Evolutionary conservation across 768 basidiomycete genomes (phyloP), one percentile per base, ranked within the genome.

Genomic region (Multifurca ochricompacta): DNA sequence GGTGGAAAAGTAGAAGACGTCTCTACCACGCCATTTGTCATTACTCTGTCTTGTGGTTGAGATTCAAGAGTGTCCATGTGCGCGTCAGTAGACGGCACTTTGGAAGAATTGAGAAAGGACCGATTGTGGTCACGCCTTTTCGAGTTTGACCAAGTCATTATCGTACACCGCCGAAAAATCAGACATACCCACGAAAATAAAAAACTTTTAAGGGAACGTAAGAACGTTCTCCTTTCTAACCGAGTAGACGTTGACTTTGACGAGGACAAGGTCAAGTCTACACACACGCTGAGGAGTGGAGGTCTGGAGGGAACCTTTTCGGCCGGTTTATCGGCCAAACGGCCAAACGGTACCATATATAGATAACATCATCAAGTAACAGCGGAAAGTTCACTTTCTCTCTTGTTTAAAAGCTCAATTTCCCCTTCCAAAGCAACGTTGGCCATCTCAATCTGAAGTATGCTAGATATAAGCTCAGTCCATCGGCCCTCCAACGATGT

Each of bases 401-500:
- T 76, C 56, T 70, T 71, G 61, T 76, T 74, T 48, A 90, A 69
- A 35, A 75, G 70, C 42, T 77, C 79, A 44, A 96, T 75, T 64
- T 96, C 91, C 5, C 74, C 82, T 62, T 93, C 91, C 67, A 96
- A 68, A 25, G 91, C 91, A 37, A 84, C 77, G 66, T 92, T 94
- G 16, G 93, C 95, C 82, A 98, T 83, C 75, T 96, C 94, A 60
- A 96, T 87, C 70, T 97, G 94, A 54, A 97, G 71, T 41, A 94
- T 87, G 48, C 71, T 86, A 50, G 91, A 92, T 52, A 98, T 84
- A 43, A 97, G 74, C 69, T 93, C 90, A 19, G 91, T 94, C 94
- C 94, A 98, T 58, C 84, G 78, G 34, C 80, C 86, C 70, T 97
- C 93, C 55, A 96, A 71, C 8, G 80, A 73, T 27, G 81, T 87